phyloP scores from a whole-genome alignment of 345 rosid genomes.

The Salix dunnii region DNA sequence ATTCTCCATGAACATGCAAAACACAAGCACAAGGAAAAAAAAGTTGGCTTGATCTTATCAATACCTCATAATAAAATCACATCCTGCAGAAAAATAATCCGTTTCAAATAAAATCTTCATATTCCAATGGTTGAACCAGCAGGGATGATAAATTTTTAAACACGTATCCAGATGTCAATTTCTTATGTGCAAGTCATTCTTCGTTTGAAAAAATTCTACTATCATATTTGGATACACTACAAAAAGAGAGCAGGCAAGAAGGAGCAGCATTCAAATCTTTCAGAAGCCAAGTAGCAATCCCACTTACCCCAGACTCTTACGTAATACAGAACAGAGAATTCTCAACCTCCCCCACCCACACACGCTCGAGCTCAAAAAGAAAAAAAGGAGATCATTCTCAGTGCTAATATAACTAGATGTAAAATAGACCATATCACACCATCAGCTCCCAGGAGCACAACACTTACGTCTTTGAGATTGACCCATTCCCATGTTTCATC shows the following conservation, averaged over 20 bases:
- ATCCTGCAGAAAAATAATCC: background rate
- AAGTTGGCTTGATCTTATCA: background rate
- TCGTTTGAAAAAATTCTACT: too few relatives aligned
- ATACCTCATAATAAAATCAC: background rate
- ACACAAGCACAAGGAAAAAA: background rate
- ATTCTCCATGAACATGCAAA: background rate
- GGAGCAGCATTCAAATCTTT: background rate
- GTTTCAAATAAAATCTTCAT: background rate
- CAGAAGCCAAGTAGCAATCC: background rate
- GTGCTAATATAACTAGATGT: background rate
- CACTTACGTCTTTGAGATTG: conserved; percentile 87
- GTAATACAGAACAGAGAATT: background rate
- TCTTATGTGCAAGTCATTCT: too few relatives aligned
- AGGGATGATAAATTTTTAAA: background rate
- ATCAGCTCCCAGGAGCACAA: conserved; percentile 1
- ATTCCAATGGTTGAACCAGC: background rate
- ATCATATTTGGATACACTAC: background rate
- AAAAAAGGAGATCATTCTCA: too few relatives aligned
- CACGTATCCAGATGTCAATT: too few relatives aligned
- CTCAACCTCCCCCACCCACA: background rate
- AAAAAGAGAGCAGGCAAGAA: background rate
- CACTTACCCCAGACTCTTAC: background rate
- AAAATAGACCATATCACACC: background rate
- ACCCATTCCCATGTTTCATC: conserved; percentile 97
- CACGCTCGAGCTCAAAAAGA: too few relatives aligned